These are phyloP conservation scores for Pleodorina starrii DNA, from an alignment of 139 green algal genomes.

Conservation along the genomic window DNA sequence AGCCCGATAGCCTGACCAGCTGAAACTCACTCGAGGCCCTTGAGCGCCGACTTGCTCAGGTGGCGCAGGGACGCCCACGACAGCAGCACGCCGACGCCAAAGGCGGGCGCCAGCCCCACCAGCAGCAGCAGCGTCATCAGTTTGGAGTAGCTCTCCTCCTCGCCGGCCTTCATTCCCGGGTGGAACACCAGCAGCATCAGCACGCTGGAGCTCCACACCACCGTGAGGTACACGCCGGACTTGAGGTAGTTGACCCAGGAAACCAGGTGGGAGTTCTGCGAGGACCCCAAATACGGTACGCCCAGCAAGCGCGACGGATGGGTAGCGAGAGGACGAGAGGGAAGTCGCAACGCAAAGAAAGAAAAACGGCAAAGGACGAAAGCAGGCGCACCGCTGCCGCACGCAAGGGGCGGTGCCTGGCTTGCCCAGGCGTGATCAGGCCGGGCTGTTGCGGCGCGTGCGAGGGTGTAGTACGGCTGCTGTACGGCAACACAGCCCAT, in stretches of 20 bases:
- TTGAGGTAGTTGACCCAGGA: conserved; percentile 23
- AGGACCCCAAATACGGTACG: too few relatives aligned
- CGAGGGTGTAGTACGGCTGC: too few relatives aligned
- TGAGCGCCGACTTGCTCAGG: not conserved
- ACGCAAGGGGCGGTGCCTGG: too few relatives aligned
- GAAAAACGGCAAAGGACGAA: too few relatives aligned
- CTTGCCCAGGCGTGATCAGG: too few relatives aligned
- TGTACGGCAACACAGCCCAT: too few relatives aligned
- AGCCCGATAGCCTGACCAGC: too few relatives aligned
- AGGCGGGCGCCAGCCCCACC: conserved; percentile 9
- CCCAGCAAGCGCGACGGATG: not conserved
- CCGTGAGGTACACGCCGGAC: not conserved
- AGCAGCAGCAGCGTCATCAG: conserved; percentile 19
- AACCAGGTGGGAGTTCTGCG: conserved; percentile 9
- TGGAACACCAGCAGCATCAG: conserved; percentile 40
- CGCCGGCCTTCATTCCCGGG: not conserved
- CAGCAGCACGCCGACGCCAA: not conserved
- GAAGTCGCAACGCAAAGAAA: not conserved
- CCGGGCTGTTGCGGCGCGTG: not conserved
- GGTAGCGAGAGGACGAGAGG: not conserved
- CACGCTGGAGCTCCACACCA: not conserved
- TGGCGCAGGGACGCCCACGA: not conserved
- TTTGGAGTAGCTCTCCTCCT: not conserved
- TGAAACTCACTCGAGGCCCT: conserved; percentile 14
- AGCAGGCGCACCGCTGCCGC: not conserved